phyloP scores from a whole-genome alignment of 805 yeast species.

The Vanderwaltozyma tropicalis region DNA sequence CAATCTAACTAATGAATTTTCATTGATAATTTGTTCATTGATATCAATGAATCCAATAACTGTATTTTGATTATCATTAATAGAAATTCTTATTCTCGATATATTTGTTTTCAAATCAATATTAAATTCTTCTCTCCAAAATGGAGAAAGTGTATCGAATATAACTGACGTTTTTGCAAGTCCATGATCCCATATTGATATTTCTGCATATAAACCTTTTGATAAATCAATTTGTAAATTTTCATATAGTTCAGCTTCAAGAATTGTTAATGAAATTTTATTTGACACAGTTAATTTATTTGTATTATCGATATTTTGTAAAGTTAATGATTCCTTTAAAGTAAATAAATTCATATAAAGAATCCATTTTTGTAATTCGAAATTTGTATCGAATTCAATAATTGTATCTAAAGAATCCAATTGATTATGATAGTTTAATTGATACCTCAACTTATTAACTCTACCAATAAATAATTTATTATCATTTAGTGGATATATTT shows the following conservation, averaged over 20 bases:
- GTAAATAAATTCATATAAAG: conserved; percentile 58
- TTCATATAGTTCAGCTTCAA: conserved; percentile 50
- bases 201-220: conserved; percentile 30
- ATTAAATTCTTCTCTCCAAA: conserved; percentile 74
- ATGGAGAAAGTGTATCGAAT: conserved; percentile 41
- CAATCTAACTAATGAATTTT: too few relatives aligned
- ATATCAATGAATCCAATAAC: too few relatives aligned
- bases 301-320: conserved; percentile 22
- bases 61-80: too few relatives aligned
- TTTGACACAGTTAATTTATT: conserved; percentile 43
- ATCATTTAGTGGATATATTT: too few relatives aligned
- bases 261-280: conserved; percentile 42
- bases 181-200: conserved; percentile 58
- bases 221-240: neutral
- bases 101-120: conserved; percentile 37
- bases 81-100: too few relatives aligned
- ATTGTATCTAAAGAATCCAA: too few relatives aligned
- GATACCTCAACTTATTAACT: too few relatives aligned
- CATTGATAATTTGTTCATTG: too few relatives aligned
- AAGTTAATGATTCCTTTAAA: conserved; percentile 36
- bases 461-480: too few relatives aligned
- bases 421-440: too few relatives aligned
- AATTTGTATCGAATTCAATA: conserved; percentile 46
- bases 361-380: conserved; percentile 40
- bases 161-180: conserved; percentile 74